Evolutionary conservation across 768 basidiomycete species (phyloP).

Genomic region (Lactarius hengduanensis): DNA sequence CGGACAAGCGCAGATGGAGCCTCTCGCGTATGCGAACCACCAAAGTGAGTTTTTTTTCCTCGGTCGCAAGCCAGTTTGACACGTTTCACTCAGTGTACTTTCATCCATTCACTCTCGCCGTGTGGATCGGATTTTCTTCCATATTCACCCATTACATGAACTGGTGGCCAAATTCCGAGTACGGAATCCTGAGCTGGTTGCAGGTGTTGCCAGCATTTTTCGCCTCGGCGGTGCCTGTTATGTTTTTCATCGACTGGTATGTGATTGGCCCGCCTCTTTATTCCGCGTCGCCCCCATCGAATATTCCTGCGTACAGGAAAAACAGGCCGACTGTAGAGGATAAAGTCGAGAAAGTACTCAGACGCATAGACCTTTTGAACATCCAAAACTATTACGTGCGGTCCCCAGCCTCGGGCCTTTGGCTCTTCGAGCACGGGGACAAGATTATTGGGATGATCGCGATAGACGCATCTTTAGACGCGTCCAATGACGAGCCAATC

Average conservation of each 20-base stretch:
- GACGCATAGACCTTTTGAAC: conserved; percentile 53
- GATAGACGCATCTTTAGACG: conserved; percentile 57
- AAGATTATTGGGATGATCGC: conserved; percentile 68
- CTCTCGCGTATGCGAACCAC: conserved; percentile 64
- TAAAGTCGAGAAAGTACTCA: conserved; percentile 49
- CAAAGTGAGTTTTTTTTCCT: conserved; percentile 40
- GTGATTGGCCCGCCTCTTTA: conserved; percentile 26
- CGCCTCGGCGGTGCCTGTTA: conserved; percentile 56
- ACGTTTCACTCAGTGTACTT: conserved; percentile 43
- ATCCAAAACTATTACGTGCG: conserved; percentile 55
- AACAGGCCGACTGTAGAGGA: conserved; percentile 70
- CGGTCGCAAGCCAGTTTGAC: background rate
- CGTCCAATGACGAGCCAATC: conserved; percentile 35
- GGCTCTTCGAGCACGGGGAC: conserved; percentile 59
- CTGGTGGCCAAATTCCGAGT: conserved; percentile 61
- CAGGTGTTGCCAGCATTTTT: conserved; percentile 66
- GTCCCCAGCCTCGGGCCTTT: conserved; percentile 64
- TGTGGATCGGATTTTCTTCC: conserved; percentile 62
- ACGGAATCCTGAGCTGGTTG: conserved; percentile 52
- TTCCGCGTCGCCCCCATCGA: background rate
- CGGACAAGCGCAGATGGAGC: conserved; percentile 64
- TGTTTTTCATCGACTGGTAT: conserved; percentile 72
- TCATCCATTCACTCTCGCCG: conserved; percentile 56
- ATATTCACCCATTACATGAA: conserved; percentile 56
- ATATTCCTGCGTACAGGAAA: conserved; percentile 44